These are phyloP conservation scores for Angophora floribunda DNA, from an alignment of 345 rosid genomes.

Conservation along the genomic window DNA sequence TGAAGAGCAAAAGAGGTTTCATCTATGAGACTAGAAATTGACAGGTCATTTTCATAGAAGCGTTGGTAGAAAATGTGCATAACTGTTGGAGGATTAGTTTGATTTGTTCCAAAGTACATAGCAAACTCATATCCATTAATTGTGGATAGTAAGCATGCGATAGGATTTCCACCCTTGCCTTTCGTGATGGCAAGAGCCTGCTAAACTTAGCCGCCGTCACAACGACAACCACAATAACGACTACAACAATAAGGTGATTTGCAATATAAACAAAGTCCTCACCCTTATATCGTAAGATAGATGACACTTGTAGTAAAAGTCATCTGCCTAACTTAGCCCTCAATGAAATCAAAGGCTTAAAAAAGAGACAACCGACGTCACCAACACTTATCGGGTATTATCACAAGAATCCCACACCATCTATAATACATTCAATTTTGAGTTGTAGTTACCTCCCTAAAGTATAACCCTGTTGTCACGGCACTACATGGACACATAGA, in stretches of 20 bases:
- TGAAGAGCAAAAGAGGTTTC: neutral
- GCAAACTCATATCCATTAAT: too few relatives aligned
- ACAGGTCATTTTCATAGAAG: rapidly evolving
- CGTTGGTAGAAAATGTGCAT: rapidly evolving
- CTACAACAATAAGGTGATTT: neutral
- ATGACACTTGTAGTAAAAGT: neutral
- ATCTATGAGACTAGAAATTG: neutral
- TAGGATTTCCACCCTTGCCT: neutral
- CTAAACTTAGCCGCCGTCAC: neutral
- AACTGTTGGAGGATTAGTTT: rapidly evolving
- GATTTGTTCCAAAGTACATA: neutral
- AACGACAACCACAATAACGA: neutral
- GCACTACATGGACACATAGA: neutral
- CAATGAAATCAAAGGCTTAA: neutral
- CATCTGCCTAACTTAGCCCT: neutral
- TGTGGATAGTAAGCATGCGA: neutral
- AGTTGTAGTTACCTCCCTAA: neutral
- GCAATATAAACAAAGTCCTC: neutral
- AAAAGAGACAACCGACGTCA: neutral
- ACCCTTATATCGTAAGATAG: neutral
- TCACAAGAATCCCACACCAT: neutral
- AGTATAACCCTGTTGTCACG: neutral
- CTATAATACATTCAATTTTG: neutral
- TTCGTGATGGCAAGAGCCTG: neutral
- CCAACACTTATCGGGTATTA: neutral